These are phyloP conservation scores for Neurospora sp. DNA, from an alignment of 495 filamentous ascomycete species.

Conservation along the genomic window DNA sequence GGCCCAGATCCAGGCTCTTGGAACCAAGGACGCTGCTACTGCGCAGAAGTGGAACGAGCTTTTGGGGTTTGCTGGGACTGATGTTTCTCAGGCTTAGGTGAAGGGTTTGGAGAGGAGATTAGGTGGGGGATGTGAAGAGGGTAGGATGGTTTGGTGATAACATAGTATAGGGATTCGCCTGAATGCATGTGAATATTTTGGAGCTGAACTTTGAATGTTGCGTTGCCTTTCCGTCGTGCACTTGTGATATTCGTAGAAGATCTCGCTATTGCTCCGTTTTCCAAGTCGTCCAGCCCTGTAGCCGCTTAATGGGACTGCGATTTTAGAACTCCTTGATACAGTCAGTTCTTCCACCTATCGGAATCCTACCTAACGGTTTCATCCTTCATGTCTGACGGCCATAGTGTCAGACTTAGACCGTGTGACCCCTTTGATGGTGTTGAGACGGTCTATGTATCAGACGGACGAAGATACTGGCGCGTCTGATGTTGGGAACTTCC, in stretches of 20 bases:
- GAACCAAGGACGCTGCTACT: conserved; percentile 30
- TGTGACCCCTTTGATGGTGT: too few species aligned
- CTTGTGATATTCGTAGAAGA: neutral
- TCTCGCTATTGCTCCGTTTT: neutral
- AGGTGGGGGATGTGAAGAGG: neutral
- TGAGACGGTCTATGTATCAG: neutral
- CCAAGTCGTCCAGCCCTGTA: neutral
- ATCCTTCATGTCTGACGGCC: neutral
- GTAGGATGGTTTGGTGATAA: neutral
- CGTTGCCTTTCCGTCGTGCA: neutral
- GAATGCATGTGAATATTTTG: neutral
- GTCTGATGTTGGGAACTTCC: neutral
- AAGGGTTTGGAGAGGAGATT: neutral
- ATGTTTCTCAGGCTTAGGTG: conserved; percentile 2
- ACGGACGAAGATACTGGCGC: neutral
- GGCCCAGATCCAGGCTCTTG: conserved; percentile 27
- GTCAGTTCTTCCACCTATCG: neutral
- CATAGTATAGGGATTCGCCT: neutral
- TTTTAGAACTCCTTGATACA: neutral
- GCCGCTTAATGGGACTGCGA: neutral
- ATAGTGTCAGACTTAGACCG: neutral
- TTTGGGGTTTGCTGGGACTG: conserved; percentile 32
- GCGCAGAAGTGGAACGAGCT: conserved; percentile 34
- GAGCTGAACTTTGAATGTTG: neutral
- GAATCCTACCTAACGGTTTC: neutral